These are phyloP conservation scores for Cicer chorassanicum DNA, from an alignment of 306 rosid species.

Conservation along the genomic window DNA sequence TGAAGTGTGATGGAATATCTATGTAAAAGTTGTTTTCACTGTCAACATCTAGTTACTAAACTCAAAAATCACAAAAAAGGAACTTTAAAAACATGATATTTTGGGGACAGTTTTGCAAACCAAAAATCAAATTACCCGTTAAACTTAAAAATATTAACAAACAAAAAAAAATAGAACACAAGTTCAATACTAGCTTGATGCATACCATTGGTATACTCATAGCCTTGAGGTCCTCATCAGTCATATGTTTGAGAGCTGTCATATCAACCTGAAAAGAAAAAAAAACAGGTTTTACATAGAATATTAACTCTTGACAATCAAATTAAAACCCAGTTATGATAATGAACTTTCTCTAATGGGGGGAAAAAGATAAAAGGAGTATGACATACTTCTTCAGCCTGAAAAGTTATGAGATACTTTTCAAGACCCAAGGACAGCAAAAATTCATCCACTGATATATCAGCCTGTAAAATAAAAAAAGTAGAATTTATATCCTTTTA, in stretches of 20 bases:
- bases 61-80: neutral
- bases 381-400: conserved; percentile 93
- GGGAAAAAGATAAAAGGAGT: neutral
- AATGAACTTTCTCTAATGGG: conserved; percentile 7
- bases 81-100: neutral
- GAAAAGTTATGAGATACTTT: conserved; percentile 89
- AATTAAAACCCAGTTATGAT: conserved; percentile 32
- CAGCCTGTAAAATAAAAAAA: conserved; percentile 66
- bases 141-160: conserved; percentile 12
- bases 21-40: neutral
- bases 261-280: conserved; percentile 79
- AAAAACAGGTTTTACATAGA: conserved; percentile 21
- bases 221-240: conserved; percentile 97
- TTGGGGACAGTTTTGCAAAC: conserved; percentile 3
- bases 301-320: conserved; percentile 10
- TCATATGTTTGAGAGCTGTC: conserved; percentile 96
- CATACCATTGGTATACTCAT: conserved; percentile 97
- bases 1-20: neutral
- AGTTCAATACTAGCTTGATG: conserved; percentile 11
- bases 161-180: conserved; percentile 1
- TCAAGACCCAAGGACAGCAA: conserved; percentile 89
- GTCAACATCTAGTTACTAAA: neutral
- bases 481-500: neutral
- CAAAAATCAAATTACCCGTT: neutral
- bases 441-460: conserved; percentile 75